Base-by-base conservation (phyloP, 2,329 filamentous ascomycete species). In the Bipolaris gigantea region DNA sequence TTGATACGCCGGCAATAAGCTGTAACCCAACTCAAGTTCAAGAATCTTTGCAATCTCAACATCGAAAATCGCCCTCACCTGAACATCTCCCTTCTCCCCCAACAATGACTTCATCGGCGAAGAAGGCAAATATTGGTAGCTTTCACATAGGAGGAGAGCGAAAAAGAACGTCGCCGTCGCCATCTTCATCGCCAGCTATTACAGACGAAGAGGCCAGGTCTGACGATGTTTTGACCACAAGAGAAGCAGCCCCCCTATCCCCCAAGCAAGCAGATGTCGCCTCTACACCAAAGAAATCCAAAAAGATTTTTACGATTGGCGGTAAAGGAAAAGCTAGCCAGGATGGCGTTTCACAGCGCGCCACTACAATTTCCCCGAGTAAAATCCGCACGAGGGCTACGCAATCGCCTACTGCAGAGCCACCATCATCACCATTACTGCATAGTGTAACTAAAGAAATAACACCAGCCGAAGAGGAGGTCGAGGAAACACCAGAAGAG, bases 401-500 rank as follows among this genome's bases (percentile, higher is more conserved):
- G n/a, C 30, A 47, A 25, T 62, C 58, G 2, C 56, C 60, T 5
- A 56, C 53, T 5, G 35, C 36, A 2, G 53, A 36, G 18, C 53
- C 41, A 43, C 50, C 56, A 10, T 60, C 60, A 3, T 60, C 56
- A 10, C 62, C 62, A 2, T 38, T 53, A 2, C 39, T 39, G 1
- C 30, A 32, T 7, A 34, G 25, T 4, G 9, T 33, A 7, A 49
- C 53, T 11, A 60, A 58, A 19, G 56, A 62, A 30, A 30, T 27
- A 8, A 39, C 53, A 2, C 59, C 62, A 4, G 36, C 49, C 9
- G 59, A 64, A 33, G 57, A 68, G 23, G 39, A 58, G 6, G 50
- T 52, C 18, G 70, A 73, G 49, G 70, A 74, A 43, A 73, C 80
- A 2, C 78, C 79, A 9, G 75, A 82, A 55, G 79, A 85, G 52